Base-by-base conservation (phyloP, 495 filamentous ascomycete genomes). In the Copromyces sp. region DNA sequence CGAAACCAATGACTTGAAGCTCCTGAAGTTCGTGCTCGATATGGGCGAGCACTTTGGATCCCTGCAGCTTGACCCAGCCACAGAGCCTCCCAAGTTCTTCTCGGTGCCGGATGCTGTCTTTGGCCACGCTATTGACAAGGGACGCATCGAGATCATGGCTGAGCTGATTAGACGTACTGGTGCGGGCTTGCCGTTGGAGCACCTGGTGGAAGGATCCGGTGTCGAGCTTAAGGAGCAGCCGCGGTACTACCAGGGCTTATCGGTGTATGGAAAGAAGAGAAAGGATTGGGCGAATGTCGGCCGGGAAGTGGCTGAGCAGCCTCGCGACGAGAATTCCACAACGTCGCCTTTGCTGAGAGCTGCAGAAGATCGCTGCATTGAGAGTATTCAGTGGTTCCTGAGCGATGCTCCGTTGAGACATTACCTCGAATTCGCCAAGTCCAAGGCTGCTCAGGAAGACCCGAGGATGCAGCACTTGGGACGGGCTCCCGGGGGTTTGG, bases 171-270 rank as follows among this genome's bases (percentile, higher is more conserved):
- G 74, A 69, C 82, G 80, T 24, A 86, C 85, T 12, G 92, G 89
- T 4, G 88, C 86, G 7, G 90, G 90, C 3, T 83, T 93, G 73
- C 89, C 91, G 0, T 79, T 93, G 17, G 84, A 89, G n/a, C 79
- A 87, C 20, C 77, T 94, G 17, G 86, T 90, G 11, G 83, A 88
- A 71, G 82, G 86, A 9, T 88, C 83, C 38, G 90, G 90, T 1
- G 77, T 89, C 3, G 84, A 88, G 75, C 74, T 88, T 65, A 79
- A 84, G 68, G 84, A 88, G 53, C 90, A 90, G 77, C 87, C 90
- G 3, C 83, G 82, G 16, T 92, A 88, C 77, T 93, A 94, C 74
- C 90, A 90, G 74, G 91, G 92, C 0, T 78, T 93, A 68, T 90
- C 85, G 9, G 88, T 94, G 11, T 88, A 90, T 74, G 91, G 92